These are phyloP conservation scores for Sanghuangporus weigelae DNA, from an alignment of 1,284 basidiomycete species.

Conservation along the genomic window DNA sequence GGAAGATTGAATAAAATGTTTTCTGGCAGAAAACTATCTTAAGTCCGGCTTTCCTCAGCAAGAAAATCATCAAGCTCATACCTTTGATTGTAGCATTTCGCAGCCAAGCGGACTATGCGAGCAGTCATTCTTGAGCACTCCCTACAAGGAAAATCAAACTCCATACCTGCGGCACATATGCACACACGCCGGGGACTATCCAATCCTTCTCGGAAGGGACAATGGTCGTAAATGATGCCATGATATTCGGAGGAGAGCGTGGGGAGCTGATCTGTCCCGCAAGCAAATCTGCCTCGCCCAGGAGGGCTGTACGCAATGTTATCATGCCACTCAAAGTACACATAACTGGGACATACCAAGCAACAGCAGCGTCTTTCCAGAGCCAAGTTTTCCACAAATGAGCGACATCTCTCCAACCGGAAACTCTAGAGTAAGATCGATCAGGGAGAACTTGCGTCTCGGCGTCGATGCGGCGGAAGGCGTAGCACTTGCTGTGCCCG, in stretches of 20 bases:
- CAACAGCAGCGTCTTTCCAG: constrained; percentile 80
- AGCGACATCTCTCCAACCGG: constrained; percentile 74
- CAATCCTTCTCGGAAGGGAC: constrained; percentile 53
- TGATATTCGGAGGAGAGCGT: constrained; percentile 74
- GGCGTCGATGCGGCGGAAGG: constrained; percentile 69
- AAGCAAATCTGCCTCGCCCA: constrained; percentile 87
- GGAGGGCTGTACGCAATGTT: constrained; percentile 48
- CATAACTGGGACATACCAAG: constrained; percentile 39
- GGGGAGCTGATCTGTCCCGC: constrained; percentile 79
- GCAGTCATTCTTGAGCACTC: not conserved
- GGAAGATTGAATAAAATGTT: constrained; percentile 91
- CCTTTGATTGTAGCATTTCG: constrained; percentile 90
- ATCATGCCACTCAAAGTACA: not conserved
- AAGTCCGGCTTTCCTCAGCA: not conserved
- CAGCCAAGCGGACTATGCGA: constrained; percentile 63
- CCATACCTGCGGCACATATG: constrained; percentile 86
- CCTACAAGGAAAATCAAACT: not conserved
- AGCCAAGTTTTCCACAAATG: constrained; percentile 78
- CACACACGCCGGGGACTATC: constrained; percentile 73
- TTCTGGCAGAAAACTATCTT: constrained; percentile 37
- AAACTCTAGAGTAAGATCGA: constrained; percentile 78
- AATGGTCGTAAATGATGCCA: constrained; percentile 51
- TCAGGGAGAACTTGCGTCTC: constrained; percentile 70
- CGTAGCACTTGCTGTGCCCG: constrained; percentile 38
- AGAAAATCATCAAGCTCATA: constrained; percentile 23